Conservation (phyloP, 2,329 filamentous ascomycete genomes). For the Raffaelea arxii region DNA sequence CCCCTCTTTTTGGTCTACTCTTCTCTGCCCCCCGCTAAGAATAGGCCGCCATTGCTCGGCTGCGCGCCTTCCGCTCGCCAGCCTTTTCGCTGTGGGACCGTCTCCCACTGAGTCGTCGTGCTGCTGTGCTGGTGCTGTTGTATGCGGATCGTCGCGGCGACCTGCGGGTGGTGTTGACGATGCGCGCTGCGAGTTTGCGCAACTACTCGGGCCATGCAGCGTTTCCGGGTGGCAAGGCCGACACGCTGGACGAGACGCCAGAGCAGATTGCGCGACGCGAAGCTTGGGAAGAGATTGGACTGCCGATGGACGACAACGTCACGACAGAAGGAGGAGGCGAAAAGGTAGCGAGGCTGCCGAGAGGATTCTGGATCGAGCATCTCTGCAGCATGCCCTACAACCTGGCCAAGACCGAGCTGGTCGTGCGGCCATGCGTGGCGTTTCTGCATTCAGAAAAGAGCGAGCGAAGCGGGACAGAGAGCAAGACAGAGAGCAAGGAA, state of each 20-base stretch:
- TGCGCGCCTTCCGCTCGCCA: constrained; percentile 51
- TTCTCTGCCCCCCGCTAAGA: neutral
- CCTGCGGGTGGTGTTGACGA: constrained; percentile 60
- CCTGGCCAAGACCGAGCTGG: constrained; percentile 62
- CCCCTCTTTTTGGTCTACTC: neutral
- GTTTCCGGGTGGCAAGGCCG: constrained; percentile 69
- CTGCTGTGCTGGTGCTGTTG: constrained; percentile 78
- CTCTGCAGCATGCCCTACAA: constrained; percentile 75
- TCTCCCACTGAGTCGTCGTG: constrained; percentile 56
- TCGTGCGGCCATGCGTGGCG: constrained; percentile 67
- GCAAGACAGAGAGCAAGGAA: neutral
- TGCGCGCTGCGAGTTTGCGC: constrained; percentile 53
- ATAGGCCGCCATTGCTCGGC: constrained; percentile 48
- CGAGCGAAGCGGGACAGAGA: constrained; percentile 26
- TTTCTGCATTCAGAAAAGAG: constrained; percentile 49
- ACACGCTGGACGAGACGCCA: constrained; percentile 47
- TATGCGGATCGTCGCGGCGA: constrained; percentile 79
- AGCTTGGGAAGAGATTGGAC: constrained; percentile 86
- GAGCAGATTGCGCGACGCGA: constrained; percentile 82
- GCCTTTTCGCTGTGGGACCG: constrained; percentile 52
- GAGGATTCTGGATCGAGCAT: constrained; percentile 76
- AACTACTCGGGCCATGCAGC: constrained; percentile 79
- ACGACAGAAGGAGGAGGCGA: neutral
- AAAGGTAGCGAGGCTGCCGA: constrained; percentile 44
- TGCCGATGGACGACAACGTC: constrained; percentile 55